Percentiles rank a stretch among this genome's conserved stretches.
phyloP scores from a whole-genome alignment of 495 filamentous ascomycete genomes.

The Letharia columbiana region DNA sequence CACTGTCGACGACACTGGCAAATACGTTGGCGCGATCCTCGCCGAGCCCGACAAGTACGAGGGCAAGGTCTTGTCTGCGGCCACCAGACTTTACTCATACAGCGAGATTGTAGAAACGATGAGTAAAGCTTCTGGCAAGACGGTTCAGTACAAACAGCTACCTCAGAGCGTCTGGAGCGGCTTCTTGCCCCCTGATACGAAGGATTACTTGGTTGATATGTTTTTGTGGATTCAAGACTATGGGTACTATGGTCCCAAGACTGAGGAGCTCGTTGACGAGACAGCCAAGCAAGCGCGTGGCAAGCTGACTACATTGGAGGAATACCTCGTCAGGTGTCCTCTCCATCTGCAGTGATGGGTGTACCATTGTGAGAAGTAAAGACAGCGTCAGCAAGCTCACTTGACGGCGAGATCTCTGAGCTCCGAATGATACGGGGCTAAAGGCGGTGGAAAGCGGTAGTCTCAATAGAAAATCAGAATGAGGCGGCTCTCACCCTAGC shows the following conservation, averaged over 20 bases:
- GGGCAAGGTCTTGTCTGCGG: conserved; percentile 38
- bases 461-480: too few relatives aligned
- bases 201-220: conserved; percentile 31
- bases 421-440: too few relatives aligned
- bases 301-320: conserved; percentile 38
- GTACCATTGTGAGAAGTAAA: neutral
- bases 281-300: conserved; percentile 33
- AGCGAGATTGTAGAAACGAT: conserved; percentile 34
- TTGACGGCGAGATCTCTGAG: too few relatives aligned
- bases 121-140: conserved; percentile 39
- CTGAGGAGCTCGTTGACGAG: conserved; percentile 36
- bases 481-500: too few relatives aligned
- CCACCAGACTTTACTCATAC: conserved; percentile 32
- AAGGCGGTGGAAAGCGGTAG: too few relatives aligned
- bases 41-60: conserved; percentile 43
- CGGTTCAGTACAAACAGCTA: conserved; percentile 38
- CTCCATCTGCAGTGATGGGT: conserved; percentile 18
- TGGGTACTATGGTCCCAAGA: conserved; percentile 40
- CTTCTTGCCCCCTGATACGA: conserved; percentile 25
- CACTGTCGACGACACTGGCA: conserved; percentile 36
- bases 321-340: conserved; percentile 31
- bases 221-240: conserved; percentile 34
- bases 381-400: too few relatives aligned
- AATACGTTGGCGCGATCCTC: conserved; percentile 45
- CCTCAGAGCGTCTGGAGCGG: conserved; percentile 32